These are phyloP conservation scores for Polyporus arcularius DNA, from an alignment of 768 basidiomycete species.

Conservation along the genomic window DNA sequence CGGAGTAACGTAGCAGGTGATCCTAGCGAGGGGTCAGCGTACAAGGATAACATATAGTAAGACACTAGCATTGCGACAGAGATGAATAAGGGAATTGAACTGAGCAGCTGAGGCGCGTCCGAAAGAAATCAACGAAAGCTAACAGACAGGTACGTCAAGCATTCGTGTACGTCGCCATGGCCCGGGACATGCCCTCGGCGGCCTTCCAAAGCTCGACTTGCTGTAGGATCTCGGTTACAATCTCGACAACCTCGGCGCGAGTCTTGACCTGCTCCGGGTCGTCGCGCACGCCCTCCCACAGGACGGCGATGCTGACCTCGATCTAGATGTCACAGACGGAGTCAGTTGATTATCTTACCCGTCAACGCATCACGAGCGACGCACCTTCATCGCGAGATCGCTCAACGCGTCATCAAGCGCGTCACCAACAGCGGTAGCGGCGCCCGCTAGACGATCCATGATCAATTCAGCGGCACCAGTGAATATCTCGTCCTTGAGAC, in stretches of 20 bases:
- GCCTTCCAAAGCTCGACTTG: constrained; percentile 48
- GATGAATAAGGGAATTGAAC: neutral
- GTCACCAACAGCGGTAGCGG: constrained; percentile 51
- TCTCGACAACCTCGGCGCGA: constrained; percentile 41
- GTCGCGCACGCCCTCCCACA: constrained; percentile 58
- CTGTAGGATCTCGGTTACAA: constrained; percentile 39
- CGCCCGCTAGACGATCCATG: constrained; percentile 45
- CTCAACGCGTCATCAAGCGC: constrained; percentile 47
- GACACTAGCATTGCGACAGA: too few species aligned
- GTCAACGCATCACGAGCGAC: neutral
- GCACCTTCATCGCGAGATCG: constrained; percentile 59
- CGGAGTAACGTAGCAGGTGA: too few species aligned
- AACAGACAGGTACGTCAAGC: neutral
- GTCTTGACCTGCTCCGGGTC: constrained; percentile 46
- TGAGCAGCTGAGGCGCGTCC: too few species aligned
- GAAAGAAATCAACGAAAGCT: too few species aligned
- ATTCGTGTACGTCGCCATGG: neutral
- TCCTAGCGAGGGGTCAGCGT: too few species aligned
- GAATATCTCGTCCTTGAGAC: constrained; percentile 51
- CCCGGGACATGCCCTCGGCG: constrained; percentile 29
- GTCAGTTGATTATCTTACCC: constrained; percentile 12
- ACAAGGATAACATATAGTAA: too few species aligned
- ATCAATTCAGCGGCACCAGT: constrained; percentile 52
- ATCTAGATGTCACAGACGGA: constrained; percentile 31
- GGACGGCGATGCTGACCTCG: constrained; percentile 56